Conservation (phyloP, 164 flowering plant genomes). For the Aristolochia californica region DNA sequence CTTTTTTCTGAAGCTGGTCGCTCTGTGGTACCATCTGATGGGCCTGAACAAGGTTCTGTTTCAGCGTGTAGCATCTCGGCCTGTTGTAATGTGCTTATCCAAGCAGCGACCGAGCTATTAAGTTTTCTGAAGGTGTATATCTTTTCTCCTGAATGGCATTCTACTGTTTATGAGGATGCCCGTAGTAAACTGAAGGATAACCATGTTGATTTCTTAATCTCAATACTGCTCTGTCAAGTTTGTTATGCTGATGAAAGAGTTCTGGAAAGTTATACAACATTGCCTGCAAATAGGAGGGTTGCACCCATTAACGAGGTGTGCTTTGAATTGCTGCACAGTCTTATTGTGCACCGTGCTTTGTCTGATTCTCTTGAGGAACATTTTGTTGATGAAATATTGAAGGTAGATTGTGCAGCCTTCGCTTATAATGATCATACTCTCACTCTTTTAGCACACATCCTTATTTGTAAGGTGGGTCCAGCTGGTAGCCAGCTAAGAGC, state of each 20-base stretch:
- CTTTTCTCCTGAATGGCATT: constrained; percentile 60
- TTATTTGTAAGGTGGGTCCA: constrained; percentile 42
- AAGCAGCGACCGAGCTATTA: constrained; percentile 63
- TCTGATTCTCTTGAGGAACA: constrained; percentile 59
- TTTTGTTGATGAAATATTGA: constrained; percentile 52
- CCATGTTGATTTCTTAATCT: constrained; percentile 41
- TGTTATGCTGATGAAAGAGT: constrained; percentile 38
- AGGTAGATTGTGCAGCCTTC: constrained; percentile 50
- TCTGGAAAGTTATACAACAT: constrained; percentile 22
- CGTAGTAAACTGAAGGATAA: constrained; percentile 35
- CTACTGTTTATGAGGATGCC: constrained; percentile 48
- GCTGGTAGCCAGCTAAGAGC: constrained; percentile 51
- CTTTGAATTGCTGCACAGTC: constrained; percentile 57
- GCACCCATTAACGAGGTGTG: constrained; percentile 49
- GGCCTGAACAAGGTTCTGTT: constrained; percentile 46
- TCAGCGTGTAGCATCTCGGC: constrained; percentile 30
- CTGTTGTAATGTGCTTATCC: constrained; percentile 43
- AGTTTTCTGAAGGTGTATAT: constrained; percentile 44
- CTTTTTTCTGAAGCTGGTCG: constrained; percentile 91
- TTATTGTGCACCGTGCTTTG: constrained; percentile 39
- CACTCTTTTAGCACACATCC: constrained; percentile 51
- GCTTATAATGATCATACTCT: constrained; percentile 60
- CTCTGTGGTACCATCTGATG: constrained; percentile 57
- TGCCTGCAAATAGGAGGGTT: constrained; percentile 32
- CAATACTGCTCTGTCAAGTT: constrained; percentile 38